phyloP scores from a whole-genome alignment of 2,329 filamentous ascomycete species.

The Fusarium xylarioides region DNA sequence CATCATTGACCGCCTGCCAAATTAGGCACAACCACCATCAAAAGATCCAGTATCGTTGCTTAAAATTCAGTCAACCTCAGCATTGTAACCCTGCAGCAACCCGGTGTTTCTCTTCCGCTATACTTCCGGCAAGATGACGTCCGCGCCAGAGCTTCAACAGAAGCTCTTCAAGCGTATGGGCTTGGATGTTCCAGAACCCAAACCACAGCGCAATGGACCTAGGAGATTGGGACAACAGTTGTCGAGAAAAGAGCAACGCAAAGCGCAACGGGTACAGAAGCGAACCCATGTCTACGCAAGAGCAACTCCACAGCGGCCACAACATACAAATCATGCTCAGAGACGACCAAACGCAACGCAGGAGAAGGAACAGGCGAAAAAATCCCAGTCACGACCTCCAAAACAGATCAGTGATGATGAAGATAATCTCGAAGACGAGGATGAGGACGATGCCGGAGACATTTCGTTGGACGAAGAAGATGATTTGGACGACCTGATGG shows the following conservation, averaged over 20 bases:
- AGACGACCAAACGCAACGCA: conserved; percentile 1
- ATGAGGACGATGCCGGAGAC: conserved; percentile 5
- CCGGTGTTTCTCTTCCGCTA: neutral
- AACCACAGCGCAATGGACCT: conserved; percentile 13
- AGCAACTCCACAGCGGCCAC: conserved; percentile 17
- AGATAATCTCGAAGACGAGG: conserved; percentile 10
- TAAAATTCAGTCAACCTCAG: conserved; percentile 5
- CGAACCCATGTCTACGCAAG: conserved; percentile 55
- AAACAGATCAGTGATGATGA: conserved; percentile 30
- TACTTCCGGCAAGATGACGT: conserved; percentile 23
- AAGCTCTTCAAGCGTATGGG: conserved; percentile 52
- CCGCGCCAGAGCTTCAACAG: conserved; percentile 48
- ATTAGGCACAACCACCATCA: neutral
- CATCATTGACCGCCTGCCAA: conserved; percentile 9
- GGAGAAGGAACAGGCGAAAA: neutral
- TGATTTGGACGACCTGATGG: conserved; percentile 37
- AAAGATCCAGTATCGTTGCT: conserved; percentile 10
- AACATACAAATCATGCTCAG: neutral
- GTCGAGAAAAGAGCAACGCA: conserved; percentile 72
- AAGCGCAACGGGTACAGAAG: conserved; percentile 70
- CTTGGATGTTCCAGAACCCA: conserved; percentile 42
- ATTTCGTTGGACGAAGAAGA: conserved; percentile 38
- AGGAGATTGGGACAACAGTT: conserved; percentile 28
- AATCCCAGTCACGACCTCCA: neutral
- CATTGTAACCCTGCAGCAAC: neutral